phyloP scores from a whole-genome alignment of 108 stramenopile species.

The Nitzschia sp. region DNA sequence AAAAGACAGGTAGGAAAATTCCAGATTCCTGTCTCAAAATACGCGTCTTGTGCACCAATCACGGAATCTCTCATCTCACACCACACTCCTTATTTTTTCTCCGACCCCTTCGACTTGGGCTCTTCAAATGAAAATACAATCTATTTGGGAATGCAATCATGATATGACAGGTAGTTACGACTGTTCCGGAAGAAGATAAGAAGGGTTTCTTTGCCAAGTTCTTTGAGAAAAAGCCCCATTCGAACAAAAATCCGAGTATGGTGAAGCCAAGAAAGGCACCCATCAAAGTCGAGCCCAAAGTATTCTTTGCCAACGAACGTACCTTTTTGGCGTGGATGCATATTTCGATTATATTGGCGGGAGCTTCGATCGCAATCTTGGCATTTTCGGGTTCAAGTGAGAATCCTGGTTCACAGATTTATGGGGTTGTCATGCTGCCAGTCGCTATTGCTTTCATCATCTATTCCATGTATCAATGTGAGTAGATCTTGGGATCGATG shows the following conservation, averaged over 20 bases:
- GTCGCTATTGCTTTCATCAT: conserved; percentile 87
- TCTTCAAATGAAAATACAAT: conserved; percentile 1
- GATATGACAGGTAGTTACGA: background rate
- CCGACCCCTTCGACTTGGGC: too few relatives aligned
- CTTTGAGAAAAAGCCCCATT: conserved; percentile 1
- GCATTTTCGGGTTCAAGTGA: conserved; percentile 59
- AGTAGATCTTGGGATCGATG: conserved; percentile 24
- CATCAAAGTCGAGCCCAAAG: conserved; percentile 76
- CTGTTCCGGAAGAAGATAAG: background rate
- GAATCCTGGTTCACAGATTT: conserved; percentile 58
- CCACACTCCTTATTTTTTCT: too few relatives aligned
- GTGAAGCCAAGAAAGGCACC: conserved; percentile 30
- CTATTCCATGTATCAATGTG: conserved; percentile 88
- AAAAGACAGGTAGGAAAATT: conserved; percentile 13
- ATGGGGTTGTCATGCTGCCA: conserved; percentile 83
- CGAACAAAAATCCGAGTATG: background rate
- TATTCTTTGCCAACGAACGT: conserved; percentile 95
- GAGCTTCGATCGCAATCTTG: conserved; percentile 88
- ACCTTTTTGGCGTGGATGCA: conserved; percentile 97
- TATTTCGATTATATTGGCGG: conserved; percentile 76
- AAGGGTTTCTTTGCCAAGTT: conserved; percentile 5
- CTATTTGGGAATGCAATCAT: background rate
- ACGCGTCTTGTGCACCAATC: background rate
- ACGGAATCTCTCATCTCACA: conserved; percentile 2
- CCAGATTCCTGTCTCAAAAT: background rate